These are phyloP conservation scores for Phytophthora sojae DNA, from an alignment of 352 stramenopile genomes.

Conservation along the genomic window DNA sequence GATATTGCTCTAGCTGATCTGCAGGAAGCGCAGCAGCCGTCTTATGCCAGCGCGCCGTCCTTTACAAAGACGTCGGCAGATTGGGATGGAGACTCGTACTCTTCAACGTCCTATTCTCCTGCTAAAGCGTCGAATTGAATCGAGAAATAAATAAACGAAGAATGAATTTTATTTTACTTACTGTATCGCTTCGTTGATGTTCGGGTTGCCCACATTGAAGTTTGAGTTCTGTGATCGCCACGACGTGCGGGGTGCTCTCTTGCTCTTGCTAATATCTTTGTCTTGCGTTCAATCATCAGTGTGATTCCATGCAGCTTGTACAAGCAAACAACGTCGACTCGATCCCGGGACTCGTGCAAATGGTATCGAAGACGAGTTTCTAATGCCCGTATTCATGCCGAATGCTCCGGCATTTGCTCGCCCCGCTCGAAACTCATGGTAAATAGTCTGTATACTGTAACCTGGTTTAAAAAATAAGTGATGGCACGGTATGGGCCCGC, in stretches of 20 bases:
- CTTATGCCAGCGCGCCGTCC: conserved; percentile 17
- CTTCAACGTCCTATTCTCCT: conserved; percentile 1
- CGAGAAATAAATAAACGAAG: background rate
- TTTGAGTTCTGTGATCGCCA: background rate
- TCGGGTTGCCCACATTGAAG: background rate
- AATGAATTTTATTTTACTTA: background rate
- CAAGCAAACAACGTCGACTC: background rate
- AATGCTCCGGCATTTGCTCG: background rate
- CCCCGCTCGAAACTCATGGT: too few species aligned
- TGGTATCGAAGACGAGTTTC: background rate
- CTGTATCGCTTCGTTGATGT: background rate
- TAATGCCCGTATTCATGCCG: background rate
- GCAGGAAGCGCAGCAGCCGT: conserved; percentile 15
- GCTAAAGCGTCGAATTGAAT: background rate
- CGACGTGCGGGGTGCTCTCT: background rate
- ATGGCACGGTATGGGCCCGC: too few species aligned
- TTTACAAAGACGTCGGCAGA: conserved; percentile 13
- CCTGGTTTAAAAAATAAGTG: too few species aligned
- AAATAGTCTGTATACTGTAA: too few species aligned
- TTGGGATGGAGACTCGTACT: conserved; percentile 14
- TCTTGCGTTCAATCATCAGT: background rate
- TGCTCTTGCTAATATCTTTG: background rate
- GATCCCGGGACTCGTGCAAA: background rate
- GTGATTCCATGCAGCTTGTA: background rate
- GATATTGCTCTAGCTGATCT: conserved; percentile 24